phyloP scores from a whole-genome alignment of 768 basidiomycete species.

The Panellus pusillus region DNA sequence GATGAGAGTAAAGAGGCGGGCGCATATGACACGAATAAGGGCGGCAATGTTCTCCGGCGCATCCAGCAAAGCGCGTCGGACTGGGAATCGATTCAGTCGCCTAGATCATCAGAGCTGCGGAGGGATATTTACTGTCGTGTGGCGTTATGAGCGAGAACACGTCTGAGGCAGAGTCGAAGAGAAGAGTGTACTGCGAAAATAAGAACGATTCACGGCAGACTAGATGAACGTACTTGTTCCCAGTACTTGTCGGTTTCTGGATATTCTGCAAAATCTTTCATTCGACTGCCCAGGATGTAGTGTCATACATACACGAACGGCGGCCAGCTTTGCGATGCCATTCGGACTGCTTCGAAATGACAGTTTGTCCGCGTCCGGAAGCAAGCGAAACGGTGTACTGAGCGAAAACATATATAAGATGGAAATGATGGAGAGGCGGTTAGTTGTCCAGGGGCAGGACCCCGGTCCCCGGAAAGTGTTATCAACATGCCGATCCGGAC shows the following conservation, averaged over 20 bases:
- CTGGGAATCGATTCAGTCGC: slow-evolving; percentile 37
- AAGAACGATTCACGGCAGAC: neutral
- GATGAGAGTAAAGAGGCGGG: slow-evolving; percentile 71
- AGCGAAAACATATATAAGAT: slow-evolving; percentile 42
- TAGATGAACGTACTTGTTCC: slow-evolving; percentile 66
- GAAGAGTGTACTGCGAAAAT: slow-evolving; percentile 61
- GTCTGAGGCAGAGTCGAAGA: slow-evolving; percentile 90
- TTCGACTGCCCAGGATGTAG: neutral
- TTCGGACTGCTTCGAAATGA: slow-evolving; percentile 81
- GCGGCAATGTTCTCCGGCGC: slow-evolving; percentile 88
- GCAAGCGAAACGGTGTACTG: slow-evolving; percentile 71
- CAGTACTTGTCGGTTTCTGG: slow-evolving; percentile 77
- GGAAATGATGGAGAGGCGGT: no score
- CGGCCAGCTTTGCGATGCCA: slow-evolving; percentile 75
- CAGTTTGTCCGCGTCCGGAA: slow-evolving; percentile 87
- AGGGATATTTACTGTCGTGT: slow-evolving; percentile 61
- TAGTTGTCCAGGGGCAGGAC: no score
- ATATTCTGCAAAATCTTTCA: slow-evolving; percentile 56
- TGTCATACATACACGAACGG: slow-evolving; percentile 60
- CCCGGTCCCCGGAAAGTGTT: no score
- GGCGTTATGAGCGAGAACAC: slow-evolving; percentile 88
- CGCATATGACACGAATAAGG: slow-evolving; percentile 69
- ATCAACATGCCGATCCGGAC: no score
- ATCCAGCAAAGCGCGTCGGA: slow-evolving; percentile 76
- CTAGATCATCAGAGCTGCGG: neutral